Conservation (phyloP, 2,329 filamentous ascomycete genomes). For the Hypomyces rosellus region DNA sequence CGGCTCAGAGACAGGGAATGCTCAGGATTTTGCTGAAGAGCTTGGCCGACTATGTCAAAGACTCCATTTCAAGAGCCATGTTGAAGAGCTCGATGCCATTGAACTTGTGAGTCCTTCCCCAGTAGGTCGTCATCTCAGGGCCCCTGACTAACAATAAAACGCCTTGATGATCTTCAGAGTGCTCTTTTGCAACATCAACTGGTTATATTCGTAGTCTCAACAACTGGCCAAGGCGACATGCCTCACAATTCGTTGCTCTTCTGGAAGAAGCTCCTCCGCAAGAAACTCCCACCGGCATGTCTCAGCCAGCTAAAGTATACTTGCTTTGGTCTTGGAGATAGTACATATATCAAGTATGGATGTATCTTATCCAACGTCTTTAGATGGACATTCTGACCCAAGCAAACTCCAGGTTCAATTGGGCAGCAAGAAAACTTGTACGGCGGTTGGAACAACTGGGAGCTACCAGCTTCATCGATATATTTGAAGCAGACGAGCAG, state of each 20-base stretch:
- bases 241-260: conserved; percentile 75
- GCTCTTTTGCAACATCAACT: conserved; percentile 47
- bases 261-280: conserved; percentile 79
- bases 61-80: conserved; percentile 67
- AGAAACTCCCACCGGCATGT: conserved; percentile 65
- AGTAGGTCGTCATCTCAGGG: not conserved
- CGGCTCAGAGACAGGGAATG: conserved; percentile 91
- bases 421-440: conserved; percentile 81
- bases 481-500: conserved; percentile 87
- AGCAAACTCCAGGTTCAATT: conserved; percentile 65
- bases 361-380: not conserved
- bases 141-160: not conserved
- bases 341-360: conserved; percentile 79
- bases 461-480: conserved; percentile 65
- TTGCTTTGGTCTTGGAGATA: conserved; percentile 88
- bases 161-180: conserved; percentile 30
- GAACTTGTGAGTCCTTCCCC: conserved; percentile 57
- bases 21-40: conserved; percentile 85
- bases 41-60: conserved; percentile 68
- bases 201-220: conserved; percentile 78
- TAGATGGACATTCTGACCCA: not conserved
- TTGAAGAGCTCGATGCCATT: conserved; percentile 71
- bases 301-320: conserved; percentile 66
- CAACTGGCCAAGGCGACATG: conserved; percentile 90
- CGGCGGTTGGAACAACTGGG: conserved; percentile 80